A percentile compares a stretch with the other conserved stretches of the same genome.
Conservation (phyloP, 495 filamentous ascomycete genomes). For the Aspergillus bertholletiae region DNA sequence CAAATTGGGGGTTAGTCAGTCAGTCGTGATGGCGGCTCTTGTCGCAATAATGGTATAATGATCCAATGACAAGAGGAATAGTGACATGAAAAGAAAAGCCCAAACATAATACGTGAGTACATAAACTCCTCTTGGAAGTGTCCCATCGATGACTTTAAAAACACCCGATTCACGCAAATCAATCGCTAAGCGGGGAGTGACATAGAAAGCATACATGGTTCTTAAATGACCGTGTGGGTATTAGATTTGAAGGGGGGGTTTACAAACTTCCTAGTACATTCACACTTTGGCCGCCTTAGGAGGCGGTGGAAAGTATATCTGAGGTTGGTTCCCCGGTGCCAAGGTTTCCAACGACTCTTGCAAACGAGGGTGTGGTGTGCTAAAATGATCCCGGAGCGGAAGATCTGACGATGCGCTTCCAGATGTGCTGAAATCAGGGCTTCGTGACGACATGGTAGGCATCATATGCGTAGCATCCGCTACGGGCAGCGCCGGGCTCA, state of each 20-base stretch:
- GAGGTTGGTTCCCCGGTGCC: constrained; percentile 15
- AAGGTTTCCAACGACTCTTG: constrained; percentile 22
- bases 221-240: not conserved
- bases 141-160: not conserved
- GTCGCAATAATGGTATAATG: constrained; percentile 8
- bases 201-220: not conserved
- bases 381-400: constrained; percentile 36
- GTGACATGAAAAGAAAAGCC: not conserved
- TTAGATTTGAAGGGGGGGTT: not conserved
- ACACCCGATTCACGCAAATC: not conserved
- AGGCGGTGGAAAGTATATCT: constrained; percentile 43
- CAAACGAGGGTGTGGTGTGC: constrained; percentile 16
- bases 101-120: not conserved
- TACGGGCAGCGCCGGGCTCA: constrained; percentile 17
- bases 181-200: not conserved
- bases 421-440: constrained; percentile 40
- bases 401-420: constrained; percentile 31
- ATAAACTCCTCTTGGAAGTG: not conserved
- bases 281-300: constrained; percentile 34
- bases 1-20: not conserved
- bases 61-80: not conserved
- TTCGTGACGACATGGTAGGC: constrained; percentile 39
- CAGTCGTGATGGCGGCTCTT: not conserved
- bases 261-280: not conserved
- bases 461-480: constrained; percentile 15